Conservation (phyloP, 768 basidiomycete species). For the Serendipita indica region DNA sequence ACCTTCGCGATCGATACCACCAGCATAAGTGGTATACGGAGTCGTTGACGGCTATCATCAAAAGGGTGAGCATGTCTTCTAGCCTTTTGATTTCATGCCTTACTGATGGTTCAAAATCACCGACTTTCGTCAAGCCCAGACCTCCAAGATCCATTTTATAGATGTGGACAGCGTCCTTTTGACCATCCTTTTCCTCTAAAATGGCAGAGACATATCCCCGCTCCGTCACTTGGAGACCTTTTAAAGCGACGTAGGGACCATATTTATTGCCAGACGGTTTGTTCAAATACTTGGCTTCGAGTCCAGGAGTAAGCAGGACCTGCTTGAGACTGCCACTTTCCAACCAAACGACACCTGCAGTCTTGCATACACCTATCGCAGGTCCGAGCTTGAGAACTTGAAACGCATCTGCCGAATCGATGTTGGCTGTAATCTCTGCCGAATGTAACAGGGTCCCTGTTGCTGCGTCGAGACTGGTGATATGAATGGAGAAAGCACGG, state of each 20-base stretch:
- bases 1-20: slow-evolving; percentile 37
- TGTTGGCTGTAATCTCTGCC: slow-evolving; percentile 20
- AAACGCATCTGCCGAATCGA: slow-evolving; percentile 15
- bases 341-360: slow-evolving; percentile 35
- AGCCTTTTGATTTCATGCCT: slow-evolving; percentile 16
- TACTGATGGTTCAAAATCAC: slow-evolving; percentile 45
- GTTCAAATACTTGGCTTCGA: slow-evolving; percentile 29
- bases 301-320: slow-evolving; percentile 35
- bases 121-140: slow-evolving; percentile 26
- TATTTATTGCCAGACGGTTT: slow-evolving; percentile 28
- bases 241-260: slow-evolving; percentile 33
- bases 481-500: slow-evolving; percentile 47
- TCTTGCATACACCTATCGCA: not conserved
- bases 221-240: slow-evolving; percentile 44
- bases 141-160: slow-evolving; percentile 35
- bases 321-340: slow-evolving; percentile 32
- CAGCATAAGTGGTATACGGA: slow-evolving; percentile 40
- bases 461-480: slow-evolving; percentile 41
- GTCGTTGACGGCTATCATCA: slow-evolving; percentile 24
- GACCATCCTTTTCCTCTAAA: slow-evolving; percentile 12
- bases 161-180: slow-evolving; percentile 42
- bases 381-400: not conserved
- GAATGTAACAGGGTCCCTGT: slow-evolving; percentile 19
- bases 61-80: slow-evolving; percentile 3
- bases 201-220: slow-evolving; percentile 49